phyloP scores from a whole-genome alignment of 2,329 filamentous ascomycete species.

The Anisogramma anomala region DNA sequence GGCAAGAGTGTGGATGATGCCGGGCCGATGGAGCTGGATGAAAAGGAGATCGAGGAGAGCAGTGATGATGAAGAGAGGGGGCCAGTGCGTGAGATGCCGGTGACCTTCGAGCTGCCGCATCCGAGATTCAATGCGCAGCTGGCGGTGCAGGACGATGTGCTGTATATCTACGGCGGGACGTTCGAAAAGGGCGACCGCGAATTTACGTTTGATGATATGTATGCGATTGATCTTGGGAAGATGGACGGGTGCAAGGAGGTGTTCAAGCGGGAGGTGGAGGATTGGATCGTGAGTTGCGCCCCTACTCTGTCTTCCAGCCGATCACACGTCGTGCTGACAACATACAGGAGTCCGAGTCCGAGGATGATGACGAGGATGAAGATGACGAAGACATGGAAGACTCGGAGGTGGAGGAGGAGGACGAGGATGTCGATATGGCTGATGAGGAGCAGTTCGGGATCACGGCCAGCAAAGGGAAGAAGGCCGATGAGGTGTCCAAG shows the following conservation, averaged over 20 bases:
- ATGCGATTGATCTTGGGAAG: constrained; percentile 86
- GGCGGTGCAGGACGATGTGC: constrained; percentile 78
- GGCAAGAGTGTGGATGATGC: constrained; percentile 51
- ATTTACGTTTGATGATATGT: constrained; percentile 91
- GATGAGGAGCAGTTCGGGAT: constrained; percentile 33
- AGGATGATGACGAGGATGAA: constrained; percentile 50
- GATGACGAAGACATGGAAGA: constrained; percentile 45
- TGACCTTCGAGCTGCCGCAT: constrained; percentile 77
- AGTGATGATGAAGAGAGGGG: constrained; percentile 40
- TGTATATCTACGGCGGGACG: constrained; percentile 92
- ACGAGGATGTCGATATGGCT: constrained; percentile 39
- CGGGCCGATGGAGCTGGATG: constrained; percentile 38
- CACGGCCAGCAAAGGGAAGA: constrained; percentile 46
- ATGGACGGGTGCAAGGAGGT: constrained; percentile 89
- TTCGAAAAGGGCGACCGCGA: constrained; percentile 92
- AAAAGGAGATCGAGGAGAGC: constrained; percentile 34
- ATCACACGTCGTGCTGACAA: constrained; percentile 14
- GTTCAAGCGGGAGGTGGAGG: constrained; percentile 72
- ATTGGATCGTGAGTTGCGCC: constrained; percentile 59
- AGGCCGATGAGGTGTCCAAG: constrained; percentile 31
- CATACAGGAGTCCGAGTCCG: constrained; percentile 45
- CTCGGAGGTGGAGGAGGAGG: constrained; percentile 38
- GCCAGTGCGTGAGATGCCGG: constrained; percentile 49
- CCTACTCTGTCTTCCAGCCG: background rate
- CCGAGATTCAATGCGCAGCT: constrained; percentile 83